These are phyloP conservation scores for Rhynchosporium graminicola DNA, from an alignment of 2,329 filamentous ascomycete species.

Conservation along the genomic window DNA sequence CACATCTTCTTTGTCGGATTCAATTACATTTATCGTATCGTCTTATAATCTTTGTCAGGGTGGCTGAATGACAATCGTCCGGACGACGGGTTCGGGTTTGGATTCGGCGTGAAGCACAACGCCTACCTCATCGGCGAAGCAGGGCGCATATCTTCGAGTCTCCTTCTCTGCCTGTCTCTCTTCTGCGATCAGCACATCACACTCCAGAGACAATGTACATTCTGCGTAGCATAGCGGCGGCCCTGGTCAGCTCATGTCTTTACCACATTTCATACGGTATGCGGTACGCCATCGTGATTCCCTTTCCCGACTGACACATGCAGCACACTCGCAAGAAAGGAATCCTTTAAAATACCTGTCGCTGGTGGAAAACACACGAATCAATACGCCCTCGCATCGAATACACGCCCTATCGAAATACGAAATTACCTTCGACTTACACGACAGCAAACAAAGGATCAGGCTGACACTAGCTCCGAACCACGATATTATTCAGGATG, in stretches of 20 bases:
- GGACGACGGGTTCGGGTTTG: slow-evolving; percentile 9
- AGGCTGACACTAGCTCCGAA: slow-evolving; percentile 86
- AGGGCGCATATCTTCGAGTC: slow-evolving; percentile 6
- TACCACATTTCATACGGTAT: slow-evolving; percentile 30
- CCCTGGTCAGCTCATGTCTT: slow-evolving; percentile 31
- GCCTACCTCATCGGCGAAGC: slow-evolving; percentile 5
- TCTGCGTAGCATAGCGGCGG: slow-evolving; percentile 32
- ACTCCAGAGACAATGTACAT: slow-evolving; percentile 30
- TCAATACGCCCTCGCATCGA: slow-evolving; percentile 76
- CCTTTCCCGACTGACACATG: slow-evolving; percentile 9
- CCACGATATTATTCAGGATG: slow-evolving; percentile 80
- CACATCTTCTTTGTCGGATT: neutral
- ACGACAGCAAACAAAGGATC: slow-evolving; percentile 66
- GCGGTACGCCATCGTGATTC: slow-evolving; percentile 2
- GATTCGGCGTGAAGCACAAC: slow-evolving; percentile 5
- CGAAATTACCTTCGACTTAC: slow-evolving; percentile 78
- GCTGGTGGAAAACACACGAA: slow-evolving; percentile 70
- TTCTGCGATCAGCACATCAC: neutral
- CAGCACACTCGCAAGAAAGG: slow-evolving; percentile 71
- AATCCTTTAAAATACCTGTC: slow-evolving; percentile 77
- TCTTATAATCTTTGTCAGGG: neutral
- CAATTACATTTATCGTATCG: slow-evolving; percentile 9
- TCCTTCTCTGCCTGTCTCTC: slow-evolving; percentile 1
- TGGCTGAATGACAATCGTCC: slow-evolving; percentile 14
- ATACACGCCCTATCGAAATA: slow-evolving; percentile 82